phyloP scores from a whole-genome alignment of 1,284 basidiomycete genomes.

The Cystobasidium pallidum region DNA sequence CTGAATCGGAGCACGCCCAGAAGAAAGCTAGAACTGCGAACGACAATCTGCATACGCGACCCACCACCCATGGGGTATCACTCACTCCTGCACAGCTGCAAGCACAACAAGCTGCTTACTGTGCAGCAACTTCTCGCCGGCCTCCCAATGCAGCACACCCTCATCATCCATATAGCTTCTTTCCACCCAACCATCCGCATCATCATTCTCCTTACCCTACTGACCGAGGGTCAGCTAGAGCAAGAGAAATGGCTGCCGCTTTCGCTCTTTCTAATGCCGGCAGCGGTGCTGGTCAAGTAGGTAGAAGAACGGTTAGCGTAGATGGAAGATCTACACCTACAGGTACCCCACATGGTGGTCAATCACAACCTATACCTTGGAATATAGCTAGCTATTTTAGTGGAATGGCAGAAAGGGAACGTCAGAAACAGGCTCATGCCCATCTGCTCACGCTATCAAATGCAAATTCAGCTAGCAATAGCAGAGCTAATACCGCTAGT shows the following conservation, averaged over 20 bases:
- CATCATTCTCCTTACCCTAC: not conserved
- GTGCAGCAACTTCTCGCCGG: slow-evolving; percentile 7
- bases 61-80: not conserved
- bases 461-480: slow-evolving; percentile 7
- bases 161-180: not conserved
- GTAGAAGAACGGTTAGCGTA: slow-evolving; percentile 15
- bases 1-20: not conserved
- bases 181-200: not conserved
- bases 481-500: slow-evolving; percentile 9
- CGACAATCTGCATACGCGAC: not conserved
- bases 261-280: slow-evolving; percentile 28
- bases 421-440: slow-evolving; percentile 12
- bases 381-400: slow-evolving; percentile 28
- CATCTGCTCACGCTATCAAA: not conserved
- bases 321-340: slow-evolving; percentile 26
- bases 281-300: not conserved
- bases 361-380: slow-evolving; percentile 24
- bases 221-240: slow-evolving; percentile 7
- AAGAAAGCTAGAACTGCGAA: not conserved
- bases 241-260: slow-evolving; percentile 34
- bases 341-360: not conserved
- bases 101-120: slow-evolving; percentile 1
- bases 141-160: slow-evolving; percentile 2
- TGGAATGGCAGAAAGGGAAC: slow-evolving; percentile 25
- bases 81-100: slow-evolving; percentile 9